A percentile compares a stretch with the other conserved stretches of the same genome.
phyloP scores from a whole-genome alignment of 768 basidiomycete species.

The Fibroporia radiculosa region DNA sequence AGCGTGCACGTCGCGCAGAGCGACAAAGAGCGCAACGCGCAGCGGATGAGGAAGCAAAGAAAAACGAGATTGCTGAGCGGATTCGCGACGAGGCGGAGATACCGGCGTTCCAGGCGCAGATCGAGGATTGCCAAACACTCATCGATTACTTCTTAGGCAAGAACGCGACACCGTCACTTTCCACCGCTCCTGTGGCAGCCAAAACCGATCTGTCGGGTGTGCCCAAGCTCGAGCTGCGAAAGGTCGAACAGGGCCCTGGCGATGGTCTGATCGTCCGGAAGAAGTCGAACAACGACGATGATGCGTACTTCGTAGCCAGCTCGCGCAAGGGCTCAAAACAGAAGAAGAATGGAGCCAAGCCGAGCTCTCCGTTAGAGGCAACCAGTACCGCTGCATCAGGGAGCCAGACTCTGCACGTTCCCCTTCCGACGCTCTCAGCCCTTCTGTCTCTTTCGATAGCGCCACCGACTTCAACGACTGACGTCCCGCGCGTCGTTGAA shows the following conservation, averaged over 20 bases:
- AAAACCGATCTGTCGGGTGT: conserved; percentile 49
- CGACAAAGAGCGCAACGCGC: conserved; percentile 65
- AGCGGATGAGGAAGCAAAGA: conserved; percentile 73
- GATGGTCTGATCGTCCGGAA: conserved; percentile 72
- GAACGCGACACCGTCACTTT: conserved; percentile 34
- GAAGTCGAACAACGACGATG: conserved; percentile 89
- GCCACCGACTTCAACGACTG: conserved; percentile 68
- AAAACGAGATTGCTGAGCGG: conserved; percentile 68
- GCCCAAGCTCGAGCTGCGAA: conserved; percentile 75
- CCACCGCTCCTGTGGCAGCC: conserved; percentile 33
- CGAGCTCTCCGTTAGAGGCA: conserved; percentile 10
- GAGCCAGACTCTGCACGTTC: conserved; percentile 55
- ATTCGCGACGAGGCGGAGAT: conserved; percentile 84
- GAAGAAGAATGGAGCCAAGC: conserved; percentile 42
- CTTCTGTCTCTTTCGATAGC: conserved; percentile 85
- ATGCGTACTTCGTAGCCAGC: conserved; percentile 67
- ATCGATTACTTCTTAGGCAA: conserved; percentile 80
- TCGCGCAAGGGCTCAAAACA: conserved; percentile 59
- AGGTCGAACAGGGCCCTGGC: conserved; percentile 62
- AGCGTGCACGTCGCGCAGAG: conserved; percentile 78
- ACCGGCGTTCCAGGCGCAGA: conserved; percentile 87
- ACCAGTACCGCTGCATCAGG: conserved; percentile 24
- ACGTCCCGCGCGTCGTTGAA: conserved; percentile 78
- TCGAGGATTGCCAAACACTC: conserved; percentile 94
- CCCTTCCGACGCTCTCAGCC: conserved; percentile 80